Percentiles rank a stretch among this genome's conserved stretches.
phyloP scores from a whole-genome alignment of 345 rosid genomes.

The Aurinia saxatilis region DNA sequence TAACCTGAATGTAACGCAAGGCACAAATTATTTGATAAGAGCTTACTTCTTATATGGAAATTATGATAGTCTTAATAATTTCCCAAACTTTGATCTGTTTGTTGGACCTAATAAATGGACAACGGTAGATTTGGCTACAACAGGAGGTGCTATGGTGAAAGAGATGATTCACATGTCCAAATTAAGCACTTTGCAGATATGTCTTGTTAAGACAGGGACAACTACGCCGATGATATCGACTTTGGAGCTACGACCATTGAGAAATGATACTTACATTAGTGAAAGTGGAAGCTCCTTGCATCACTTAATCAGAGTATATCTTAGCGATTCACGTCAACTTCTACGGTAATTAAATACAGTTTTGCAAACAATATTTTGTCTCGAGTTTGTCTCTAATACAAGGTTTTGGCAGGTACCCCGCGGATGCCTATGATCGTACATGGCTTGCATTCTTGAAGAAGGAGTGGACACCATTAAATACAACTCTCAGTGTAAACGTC shows the following conservation, averaged over 20 bases:
- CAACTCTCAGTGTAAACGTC: conserved; percentile 5
- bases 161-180: conserved; percentile 22
- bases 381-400: background rate
- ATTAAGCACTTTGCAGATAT: conserved; percentile 6
- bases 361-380: background rate
- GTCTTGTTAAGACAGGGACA: conserved; percentile 31
- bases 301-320: background rate
- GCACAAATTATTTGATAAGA: background rate
- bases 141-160: background rate
- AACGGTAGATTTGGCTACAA: background rate
- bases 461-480: background rate
- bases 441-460: background rate
- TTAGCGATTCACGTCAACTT: background rate
- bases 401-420: conserved; percentile 15
- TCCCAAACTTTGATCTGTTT: conserved; percentile 2
- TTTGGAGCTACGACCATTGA: conserved; percentile 8
- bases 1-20: background rate
- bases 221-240: conserved; percentile 30
- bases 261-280: conserved; percentile 2
- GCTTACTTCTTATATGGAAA: background rate
- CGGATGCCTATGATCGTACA: conserved; percentile 14
- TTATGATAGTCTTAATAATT: background rate
- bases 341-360: background rate
- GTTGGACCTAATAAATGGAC: conserved; percentile 14
- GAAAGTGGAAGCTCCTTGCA: background rate